A percentile compares a stretch with the other conserved stretches of the same genome.
These are phyloP conservation scores for Rhodotorula toruloides DNA, from an alignment of 768 basidiomycete species.

Conservation along the genomic window DNA sequence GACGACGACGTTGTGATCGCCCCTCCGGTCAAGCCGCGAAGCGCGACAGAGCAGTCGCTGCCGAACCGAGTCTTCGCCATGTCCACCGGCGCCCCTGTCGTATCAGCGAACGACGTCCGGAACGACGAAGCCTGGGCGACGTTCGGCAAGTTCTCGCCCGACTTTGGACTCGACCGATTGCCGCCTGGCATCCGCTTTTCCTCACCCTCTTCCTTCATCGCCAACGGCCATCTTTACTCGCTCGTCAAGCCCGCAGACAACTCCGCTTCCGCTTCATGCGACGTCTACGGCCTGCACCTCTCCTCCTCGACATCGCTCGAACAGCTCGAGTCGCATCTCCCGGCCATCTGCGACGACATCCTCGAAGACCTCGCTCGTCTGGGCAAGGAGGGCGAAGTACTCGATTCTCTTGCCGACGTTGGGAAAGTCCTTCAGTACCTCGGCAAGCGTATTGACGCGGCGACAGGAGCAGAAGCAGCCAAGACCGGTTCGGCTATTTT, in stretches of 20 bases:
- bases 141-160: conserved; percentile 45
- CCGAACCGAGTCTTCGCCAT: neutral
- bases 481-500: conserved; percentile 47
- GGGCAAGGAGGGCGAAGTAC: too few relatives aligned
- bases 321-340: conserved; percentile 49
- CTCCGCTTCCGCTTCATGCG: conserved; percentile 43
- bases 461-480: conserved; percentile 41
- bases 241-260: conserved; percentile 51
- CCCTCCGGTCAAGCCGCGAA: neutral
- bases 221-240: conserved; percentile 59
- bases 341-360: conserved; percentile 52
- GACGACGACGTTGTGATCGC: conserved; percentile 1
- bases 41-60: neutral
- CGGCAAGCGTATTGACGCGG: conserved; percentile 51
- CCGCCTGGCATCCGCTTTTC: conserved; percentile 56
- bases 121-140: conserved; percentile 29
- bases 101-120: neutral
- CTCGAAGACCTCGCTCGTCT: conserved; percentile 52
- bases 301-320: conserved; percentile 50
- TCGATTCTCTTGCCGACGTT: conserved; percentile 38
- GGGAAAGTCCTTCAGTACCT: conserved; percentile 49
- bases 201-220: conserved; percentile 52
- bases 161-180: conserved; percentile 56
- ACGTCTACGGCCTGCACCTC: conserved; percentile 44
- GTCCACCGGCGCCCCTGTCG: neutral